Evolutionary conservation across 2,329 filamentous ascomycete species (phyloP), one percentile per base, ranked within the genome.

Genomic region (Trichoderma gracile): DNA sequence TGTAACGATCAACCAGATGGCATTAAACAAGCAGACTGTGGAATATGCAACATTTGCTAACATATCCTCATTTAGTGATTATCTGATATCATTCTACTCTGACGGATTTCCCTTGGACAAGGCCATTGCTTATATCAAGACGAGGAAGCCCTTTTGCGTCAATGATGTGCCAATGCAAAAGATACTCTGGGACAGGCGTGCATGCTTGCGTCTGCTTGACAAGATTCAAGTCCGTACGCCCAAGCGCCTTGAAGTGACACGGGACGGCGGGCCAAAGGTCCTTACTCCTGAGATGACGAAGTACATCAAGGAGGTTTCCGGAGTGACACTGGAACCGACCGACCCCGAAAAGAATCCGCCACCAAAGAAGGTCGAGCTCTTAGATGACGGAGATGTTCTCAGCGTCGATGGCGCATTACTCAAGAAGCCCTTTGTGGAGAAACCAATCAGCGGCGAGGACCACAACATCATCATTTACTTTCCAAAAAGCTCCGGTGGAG

Each of bases 401-500:
- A 87, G 89, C 47, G 94, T 99, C 10, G 94, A 99, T 74, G 95
- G 94, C 12, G 82, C 85, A 46, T 77, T 88, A 4, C 83, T 99
- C 52, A 89, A 85, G 70, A 99, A 99, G 74, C 95, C 95, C 0
- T 99, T 99, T 73, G 95, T 99, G 43, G 95, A 99, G 75, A 99
- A 99, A 76, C 95, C 95, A 0, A 93, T 93, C n/a, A 97, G 92
- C 73, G 95, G 95, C 40, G 95, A 99, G 78, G 94, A 99, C 73
- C 95, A 99, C 79, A 99, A 99, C 75, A 97, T 99, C 71, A 90
- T 96, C 78, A 97, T 99, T 63, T 99, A 98, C 78, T 98, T 96
- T 73, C 92, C 94, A 23, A 90, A 89, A 67, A 90, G 91, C 47
- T 86, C 91, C 54, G 93, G 93, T 4, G 93, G 94, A 54, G 95